phyloP scores from a whole-genome alignment of 352 stramenopile species.

The Phytophthora hybrid region DNA sequence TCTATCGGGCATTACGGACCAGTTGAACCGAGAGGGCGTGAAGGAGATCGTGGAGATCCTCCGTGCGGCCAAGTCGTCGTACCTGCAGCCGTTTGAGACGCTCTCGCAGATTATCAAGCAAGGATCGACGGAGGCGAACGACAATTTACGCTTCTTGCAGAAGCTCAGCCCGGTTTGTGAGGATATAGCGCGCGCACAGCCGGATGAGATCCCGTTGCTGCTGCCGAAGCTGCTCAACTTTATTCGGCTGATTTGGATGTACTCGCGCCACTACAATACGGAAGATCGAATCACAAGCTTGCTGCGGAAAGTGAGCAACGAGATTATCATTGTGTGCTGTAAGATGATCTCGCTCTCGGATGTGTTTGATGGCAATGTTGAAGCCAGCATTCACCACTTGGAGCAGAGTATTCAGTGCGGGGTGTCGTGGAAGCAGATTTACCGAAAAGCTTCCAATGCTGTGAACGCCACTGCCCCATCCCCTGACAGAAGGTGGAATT shows the following conservation, averaged over 20 bases:
- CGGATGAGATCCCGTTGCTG: constrained; percentile 91
- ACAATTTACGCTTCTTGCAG: constrained; percentile 96
- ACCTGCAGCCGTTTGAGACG: constrained; percentile 93
- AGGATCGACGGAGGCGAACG: constrained; percentile 91
- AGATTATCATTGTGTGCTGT: constrained; percentile 94
- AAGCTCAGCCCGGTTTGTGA: constrained; percentile 92
- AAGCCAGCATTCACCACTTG: constrained; percentile 87
- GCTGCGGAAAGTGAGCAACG: constrained; percentile 95
- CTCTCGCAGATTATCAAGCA: constrained; percentile 94
- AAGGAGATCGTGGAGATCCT: constrained; percentile 92
- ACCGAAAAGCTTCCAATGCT: constrained; percentile 61
- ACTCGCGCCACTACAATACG: constrained; percentile 95
- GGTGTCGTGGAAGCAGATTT: constrained; percentile 94
- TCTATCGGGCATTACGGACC: constrained; percentile 93
- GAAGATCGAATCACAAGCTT: constrained; percentile 94
- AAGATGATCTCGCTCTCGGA: constrained; percentile 89
- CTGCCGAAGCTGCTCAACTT: constrained; percentile 93
- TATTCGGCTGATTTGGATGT: constrained; percentile 95
- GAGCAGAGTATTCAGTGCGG: constrained; percentile 94
- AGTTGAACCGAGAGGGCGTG: constrained; percentile 92
- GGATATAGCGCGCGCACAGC: constrained; percentile 85
- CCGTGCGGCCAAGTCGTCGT: constrained; percentile 92
- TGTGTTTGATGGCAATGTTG: constrained; percentile 95
- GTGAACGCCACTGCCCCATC: constrained; percentile 65
- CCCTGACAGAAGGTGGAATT: constrained; percentile 84